Base-by-base conservation (phyloP, 257 asterid genomes). In the Gardenia jasminoides region DNA sequence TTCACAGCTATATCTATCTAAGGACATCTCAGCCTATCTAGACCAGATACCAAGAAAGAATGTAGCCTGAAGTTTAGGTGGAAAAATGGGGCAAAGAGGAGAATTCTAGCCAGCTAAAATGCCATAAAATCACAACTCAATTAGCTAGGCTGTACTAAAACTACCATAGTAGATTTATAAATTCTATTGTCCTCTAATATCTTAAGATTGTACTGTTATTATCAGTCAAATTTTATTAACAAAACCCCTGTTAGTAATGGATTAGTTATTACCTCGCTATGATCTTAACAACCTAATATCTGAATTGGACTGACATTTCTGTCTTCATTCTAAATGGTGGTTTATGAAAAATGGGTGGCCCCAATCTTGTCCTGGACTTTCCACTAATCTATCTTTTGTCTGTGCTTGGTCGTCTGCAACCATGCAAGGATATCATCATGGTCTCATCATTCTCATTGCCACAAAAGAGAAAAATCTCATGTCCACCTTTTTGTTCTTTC, bases 291-390 rank as follows among this genome's bases (percentile, higher is more conserved):
- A 79, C 80, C 70, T 54, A 47, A 20, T 10, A 11, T 58, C 15
- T 47, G 72, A 67, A 78, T 33, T 44, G 31, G 69, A 73, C 31
- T 74, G 47, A 61, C 31, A 31, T 67, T 48, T 83, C 70, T 83
- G 82, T 80, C 78, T 67, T 74, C 75, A 66, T 72, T 77, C 73
- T 72, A 64, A 56, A 47, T 77, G 61, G 76, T 66, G 75, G 72
- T 58, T 83, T 80, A 76, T 72, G 81, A 64, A 58, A 58, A 58
- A 67, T 73, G 79, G 86, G 79, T 54, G 62, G 58, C 80, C 83
- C 72, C 26, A 68, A 66, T 7, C 67, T 58, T 76, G 36, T 5
- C 77, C 68, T 22, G 19, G 62, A 67, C 30, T 48, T 58, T 30
- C 41, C n/a, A 17, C 13, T 68, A 61, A 43, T 22, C 19, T 72